These are phyloP conservation scores for Sanghuangporus weigelae DNA, from an alignment of 1,284 basidiomycete species.

Conservation along the genomic window DNA sequence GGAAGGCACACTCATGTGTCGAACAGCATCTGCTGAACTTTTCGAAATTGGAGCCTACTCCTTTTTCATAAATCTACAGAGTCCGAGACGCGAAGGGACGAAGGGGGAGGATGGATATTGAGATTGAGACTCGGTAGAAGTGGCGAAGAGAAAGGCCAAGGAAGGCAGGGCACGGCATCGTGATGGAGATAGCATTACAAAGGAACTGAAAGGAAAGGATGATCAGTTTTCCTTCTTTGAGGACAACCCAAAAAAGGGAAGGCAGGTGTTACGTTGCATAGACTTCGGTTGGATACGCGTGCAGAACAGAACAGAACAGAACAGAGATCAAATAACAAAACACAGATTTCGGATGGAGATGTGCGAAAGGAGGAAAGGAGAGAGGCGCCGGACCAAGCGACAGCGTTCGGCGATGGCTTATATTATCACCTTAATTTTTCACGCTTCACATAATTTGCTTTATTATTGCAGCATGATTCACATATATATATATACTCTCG, in stretches of 20 bases:
- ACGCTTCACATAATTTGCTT: not conserved
- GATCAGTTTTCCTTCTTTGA: not conserved
- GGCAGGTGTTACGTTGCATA: not conserved
- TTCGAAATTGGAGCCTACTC: not conserved
- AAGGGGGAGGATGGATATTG: not conserved
- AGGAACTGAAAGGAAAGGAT: not conserved
- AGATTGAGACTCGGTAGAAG: not conserved
- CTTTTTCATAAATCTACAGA: not conserved
- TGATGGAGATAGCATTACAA: not conserved
- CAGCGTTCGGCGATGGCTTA: not conserved
- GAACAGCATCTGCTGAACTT: not conserved
- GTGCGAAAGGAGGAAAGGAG: not conserved
- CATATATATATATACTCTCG: not conserved
- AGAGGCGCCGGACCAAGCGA: not conserved
- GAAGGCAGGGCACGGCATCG: not conserved
- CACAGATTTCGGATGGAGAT: slow-evolving; percentile 3
- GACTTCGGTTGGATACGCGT: not conserved
- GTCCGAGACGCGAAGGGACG: not conserved
- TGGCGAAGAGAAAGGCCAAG: slow-evolving; percentile 3
- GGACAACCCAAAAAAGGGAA: not conserved
- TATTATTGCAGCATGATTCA: not conserved
- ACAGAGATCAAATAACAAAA: not conserved
- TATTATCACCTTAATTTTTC: not conserved
- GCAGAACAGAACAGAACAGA: not conserved
- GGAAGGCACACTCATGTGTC: not conserved